phyloP scores from a whole-genome alignment of 164 flowering plant species.

The Magnolia changhungtana region DNA sequence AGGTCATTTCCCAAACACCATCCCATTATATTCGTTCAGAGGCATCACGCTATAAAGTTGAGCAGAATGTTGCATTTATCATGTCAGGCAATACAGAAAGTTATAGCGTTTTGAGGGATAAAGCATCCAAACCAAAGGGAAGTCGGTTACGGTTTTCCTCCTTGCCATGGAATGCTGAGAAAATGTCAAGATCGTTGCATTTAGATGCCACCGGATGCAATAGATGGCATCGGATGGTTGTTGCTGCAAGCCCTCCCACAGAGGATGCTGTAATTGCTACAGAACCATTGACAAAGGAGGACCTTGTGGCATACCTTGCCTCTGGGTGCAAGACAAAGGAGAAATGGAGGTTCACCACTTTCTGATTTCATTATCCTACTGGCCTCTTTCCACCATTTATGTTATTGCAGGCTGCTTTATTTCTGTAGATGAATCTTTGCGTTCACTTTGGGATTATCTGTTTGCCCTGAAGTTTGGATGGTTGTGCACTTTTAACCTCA shows the following conservation, averaged over 20 bases:
- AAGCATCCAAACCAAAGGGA: slow-evolving; percentile 24
- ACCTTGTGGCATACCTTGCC: slow-evolving; percentile 85
- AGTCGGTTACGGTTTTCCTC: slow-evolving; percentile 23
- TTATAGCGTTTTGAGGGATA: slow-evolving; percentile 5
- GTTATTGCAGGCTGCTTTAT: background rate
- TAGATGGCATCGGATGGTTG: slow-evolving; percentile 40
- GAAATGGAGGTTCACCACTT: slow-evolving; percentile 70
- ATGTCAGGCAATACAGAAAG: slow-evolving; percentile 17
- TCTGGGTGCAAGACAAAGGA: slow-evolving; percentile 99
- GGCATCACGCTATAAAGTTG: slow-evolving; percentile 15
- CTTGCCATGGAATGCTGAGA: slow-evolving; percentile 24
- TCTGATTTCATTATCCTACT: background rate
- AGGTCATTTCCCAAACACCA: slow-evolving; percentile 33
- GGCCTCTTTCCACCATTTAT: background rate
- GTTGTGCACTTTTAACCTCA: no score
- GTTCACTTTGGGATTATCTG: no score
- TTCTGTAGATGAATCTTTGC: background rate
- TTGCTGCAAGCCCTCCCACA: slow-evolving; percentile 93
- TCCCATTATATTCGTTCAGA: slow-evolving; percentile 26
- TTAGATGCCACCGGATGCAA: slow-evolving; percentile 19
- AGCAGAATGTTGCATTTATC: slow-evolving; percentile 17
- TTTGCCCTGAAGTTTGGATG: no score
- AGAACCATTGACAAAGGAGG: slow-evolving; percentile 88
- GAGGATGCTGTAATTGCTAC: slow-evolving; percentile 77
- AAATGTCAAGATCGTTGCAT: slow-evolving; percentile 12